Conservation (phyloP, 768 basidiomycete species). For the Termitomyces sp. region DNA sequence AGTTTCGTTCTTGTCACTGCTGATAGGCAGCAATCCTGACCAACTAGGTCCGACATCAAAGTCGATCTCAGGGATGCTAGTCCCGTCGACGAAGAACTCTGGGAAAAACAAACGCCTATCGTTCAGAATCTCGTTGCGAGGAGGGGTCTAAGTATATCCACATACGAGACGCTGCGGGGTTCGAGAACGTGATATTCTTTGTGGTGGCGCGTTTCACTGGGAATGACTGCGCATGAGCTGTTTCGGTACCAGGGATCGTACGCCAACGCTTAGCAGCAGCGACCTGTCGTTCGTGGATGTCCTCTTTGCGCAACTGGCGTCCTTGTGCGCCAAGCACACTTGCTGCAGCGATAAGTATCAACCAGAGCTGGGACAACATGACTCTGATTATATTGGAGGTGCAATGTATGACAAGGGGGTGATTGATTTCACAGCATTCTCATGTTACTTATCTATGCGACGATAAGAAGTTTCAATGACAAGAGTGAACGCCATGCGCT, state of each 20-base stretch:
- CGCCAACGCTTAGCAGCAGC: slow-evolving; percentile 42
- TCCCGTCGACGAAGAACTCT: slow-evolving; percentile 73
- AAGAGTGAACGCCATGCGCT: background rate
- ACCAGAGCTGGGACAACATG: slow-evolving; percentile 13
- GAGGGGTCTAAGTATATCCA: background rate
- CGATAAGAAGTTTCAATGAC: background rate
- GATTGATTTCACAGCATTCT: background rate
- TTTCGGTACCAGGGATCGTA: slow-evolving; percentile 3
- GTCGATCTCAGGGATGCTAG: slow-evolving; percentile 57
- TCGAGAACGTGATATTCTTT: slow-evolving; percentile 68
- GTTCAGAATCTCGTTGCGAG: background rate
- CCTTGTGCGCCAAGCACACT: slow-evolving; percentile 17
- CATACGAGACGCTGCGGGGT: slow-evolving; percentile 61
- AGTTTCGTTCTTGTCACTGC: slow-evolving; percentile 51
- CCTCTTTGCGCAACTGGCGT: slow-evolving; percentile 32
- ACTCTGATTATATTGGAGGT: background rate
- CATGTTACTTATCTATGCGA: background rate
- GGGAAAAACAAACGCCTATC: background rate
- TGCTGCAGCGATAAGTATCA: slow-evolving; percentile 14
- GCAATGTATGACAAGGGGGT: background rate
- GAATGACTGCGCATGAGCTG: slow-evolving; percentile 10
- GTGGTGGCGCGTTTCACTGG: slow-evolving; percentile 16
- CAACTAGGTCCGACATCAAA: slow-evolving; percentile 75
- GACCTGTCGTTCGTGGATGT: slow-evolving; percentile 37
- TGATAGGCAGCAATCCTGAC: slow-evolving; percentile 72